Base-by-base conservation (phyloP, 306 rosid species). In the Corylus americana region DNA sequence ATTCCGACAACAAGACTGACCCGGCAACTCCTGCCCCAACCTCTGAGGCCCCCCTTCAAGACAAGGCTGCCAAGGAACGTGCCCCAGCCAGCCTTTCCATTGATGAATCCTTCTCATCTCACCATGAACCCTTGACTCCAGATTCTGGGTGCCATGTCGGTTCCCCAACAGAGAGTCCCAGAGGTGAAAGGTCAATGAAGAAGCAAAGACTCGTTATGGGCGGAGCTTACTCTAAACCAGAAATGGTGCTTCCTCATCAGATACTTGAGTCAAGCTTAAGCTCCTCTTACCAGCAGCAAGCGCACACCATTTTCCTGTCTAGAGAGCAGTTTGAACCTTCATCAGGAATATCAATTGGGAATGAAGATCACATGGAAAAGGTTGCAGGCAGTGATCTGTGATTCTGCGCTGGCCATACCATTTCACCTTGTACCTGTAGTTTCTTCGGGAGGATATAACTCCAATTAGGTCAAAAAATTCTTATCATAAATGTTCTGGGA, bases 1-100 rank as follows among this genome's bases (percentile, higher is more conserved):
- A 90, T 71, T 81, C 88, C 47, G 96, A 93, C 71, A 80, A 79
- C 68, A 87, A 91, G 90, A 89, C 88, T 22, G 97, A 93, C 68
- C 99, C 99, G 0, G 88, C 98, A 74, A 95, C 99, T 45, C 99
- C 98, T 3, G 99, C 90, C 45, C 90, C 98, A 3, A 87, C 90
- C 80, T 89, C 92, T 1, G 92, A 92, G 86, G 74, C 83, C 66
- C 85, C 90, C 79, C 84, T 88, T 59, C 87, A 27, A 42, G 98
- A 92, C 84, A 91, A 91, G 77, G 87, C 90, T 49, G 80, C 91
- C 70, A 91, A 88, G 86, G 96, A 95, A 69, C 84, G 81, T 2
- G 85, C 84, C 50, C 89, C 89, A 11, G 92, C 86, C 8, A 94
- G 97, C 80, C 86, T 88, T 58, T 95, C 98, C 7, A 49, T 85